Base-by-base conservation (phyloP, 768 basidiomycete genomes). In the Phlebiopsis gigantea region DNA sequence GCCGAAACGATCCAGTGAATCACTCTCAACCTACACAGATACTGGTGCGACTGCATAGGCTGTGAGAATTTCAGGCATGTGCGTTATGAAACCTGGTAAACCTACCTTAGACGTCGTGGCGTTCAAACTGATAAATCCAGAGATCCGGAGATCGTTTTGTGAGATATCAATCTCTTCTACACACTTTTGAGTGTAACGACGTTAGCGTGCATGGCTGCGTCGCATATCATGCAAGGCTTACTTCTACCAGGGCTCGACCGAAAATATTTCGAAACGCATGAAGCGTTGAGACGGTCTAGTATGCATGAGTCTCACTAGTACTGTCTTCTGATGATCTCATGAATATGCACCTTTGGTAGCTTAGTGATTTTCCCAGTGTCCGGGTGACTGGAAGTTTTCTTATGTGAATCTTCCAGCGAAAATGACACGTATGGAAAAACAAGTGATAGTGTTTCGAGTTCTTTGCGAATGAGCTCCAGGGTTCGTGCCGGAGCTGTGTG, bases 71-170 rank as follows among this genome's bases (percentile, higher is more conserved):
- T 2, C 19, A 7, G 26, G 28, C 47, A 49, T 17, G 30, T n/a
- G n/a, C n/a, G n/a, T n/a, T n/a, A n/a, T n/a, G n/a, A n/a, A n/a
- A n/a, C n/a, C n/a, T n/a, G 19, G 22, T 24, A n/a, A 24, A 22
- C 57, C 9, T 58, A 85, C 93, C 75, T 87, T 93, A 21, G 90
- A 85, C 59, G 76, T 71, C 22, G 87, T 80, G 7, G 91, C 90
- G 17, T 82, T 79, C 5, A 93, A 75, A 66, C 91, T 90, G 55
- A 97, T 83, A 67, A 98, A 98, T 0, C 96, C 96, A 56, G 85
- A 75, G 7, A 92, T 72, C 44, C 69, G 79, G 64, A 87, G 69
- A 15, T 75, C 72, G 8, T 73, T 84, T n/a, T 70, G 75, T 30
- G 63, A 65, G 1, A 76, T 70, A 26, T 81, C 62, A 48, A 93